phyloP scores from a whole-genome alignment of 495 filamentous ascomycete species.

The Aspergillus bertholletiae region DNA sequence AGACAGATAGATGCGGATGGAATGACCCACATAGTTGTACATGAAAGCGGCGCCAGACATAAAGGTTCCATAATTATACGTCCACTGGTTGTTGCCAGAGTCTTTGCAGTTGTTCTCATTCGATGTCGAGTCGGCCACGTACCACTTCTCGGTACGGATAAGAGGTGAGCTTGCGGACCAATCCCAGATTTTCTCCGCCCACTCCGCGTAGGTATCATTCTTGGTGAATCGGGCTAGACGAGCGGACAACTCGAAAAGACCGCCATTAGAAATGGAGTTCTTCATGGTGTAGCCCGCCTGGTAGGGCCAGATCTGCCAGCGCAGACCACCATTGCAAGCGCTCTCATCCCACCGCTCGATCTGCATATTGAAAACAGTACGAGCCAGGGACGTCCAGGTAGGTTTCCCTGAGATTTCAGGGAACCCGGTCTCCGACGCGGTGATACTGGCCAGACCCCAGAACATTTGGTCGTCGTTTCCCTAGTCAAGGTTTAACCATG shows the following conservation, averaged over 20 bases:
- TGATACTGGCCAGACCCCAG: conserved; percentile 51
- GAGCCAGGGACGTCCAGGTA: conserved; percentile 66
- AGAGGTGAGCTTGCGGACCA: conserved; percentile 55
- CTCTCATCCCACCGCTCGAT: conserved; percentile 42
- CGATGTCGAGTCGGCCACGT: conserved; percentile 55
- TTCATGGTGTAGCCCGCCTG: conserved; percentile 57
- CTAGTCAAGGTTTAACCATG: conserved; percentile 6
- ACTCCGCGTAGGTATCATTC: conserved; percentile 58
- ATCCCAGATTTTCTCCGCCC: conserved; percentile 60
- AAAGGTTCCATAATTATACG: conserved; percentile 65
- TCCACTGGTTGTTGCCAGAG: conserved; percentile 59
- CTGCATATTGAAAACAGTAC: conserved; percentile 70
- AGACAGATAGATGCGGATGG: neutral
- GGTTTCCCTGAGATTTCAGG: conserved; percentile 45
- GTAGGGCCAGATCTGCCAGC: conserved; percentile 48
- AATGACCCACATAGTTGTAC: conserved; percentile 53
- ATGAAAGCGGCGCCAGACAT: conserved; percentile 62
- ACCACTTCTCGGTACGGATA: conserved; percentile 47
- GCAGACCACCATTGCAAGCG: conserved; percentile 43
- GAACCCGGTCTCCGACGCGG: conserved; percentile 44
- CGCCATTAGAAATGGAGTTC: conserved; percentile 64
- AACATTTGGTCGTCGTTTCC: conserved; percentile 53
- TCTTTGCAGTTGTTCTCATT: conserved; percentile 49
- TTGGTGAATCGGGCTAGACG: conserved; percentile 63
- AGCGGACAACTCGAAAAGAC: conserved; percentile 60